Base-by-base conservation (phyloP, 257 asterid genomes). In the Solanum bulbocastanum region DNA sequence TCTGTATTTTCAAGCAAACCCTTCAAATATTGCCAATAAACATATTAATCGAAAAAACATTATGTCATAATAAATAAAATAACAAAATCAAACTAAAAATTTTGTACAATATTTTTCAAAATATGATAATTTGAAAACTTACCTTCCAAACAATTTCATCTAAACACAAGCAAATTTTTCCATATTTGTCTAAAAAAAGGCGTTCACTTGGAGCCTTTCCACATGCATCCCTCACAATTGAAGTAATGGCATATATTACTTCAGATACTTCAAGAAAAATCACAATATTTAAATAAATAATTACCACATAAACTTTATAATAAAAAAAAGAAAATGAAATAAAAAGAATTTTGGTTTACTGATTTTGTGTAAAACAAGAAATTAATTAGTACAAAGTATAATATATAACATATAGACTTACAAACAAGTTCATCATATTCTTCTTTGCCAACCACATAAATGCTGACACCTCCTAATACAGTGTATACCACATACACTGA, bases 91-190 rank as follows among this genome's bases (percentile, higher is more conserved):
- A 62, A 7, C 18, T 25, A 25, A 9, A 13, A 2, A 60, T 23
- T 9, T 23, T 60, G 1, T 23, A 60, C 6, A 3, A 0, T 60
- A 60, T 23, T 60, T 60, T 60, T 60, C 14, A 3, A 60, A 58
- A 58, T 52, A 6, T 52, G 6, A 52, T 65, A 7, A 74, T 74
- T 46, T 37, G 39, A 74, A 40, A 9, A 79, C 91, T 88, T 65
- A 95, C 99, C 98, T 94, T 95, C 95, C 98, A 95, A 68, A 97
- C 98, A 87, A 96, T 97, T 93, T 97, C 99, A 93, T 97, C 99
- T 91, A 95, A 89, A 91, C 98, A 97, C 95, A 97, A 90, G 93
- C 99, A 97, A 85, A 97, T 94, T 92, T 94, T 97, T 75, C 99
- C 99, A 84, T 97, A 97, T 89, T 96, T 97, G 91, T 97, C 99